Conservation (phyloP, 2,329 filamentous ascomycete species). For the Diaporthe vexans region DNA sequence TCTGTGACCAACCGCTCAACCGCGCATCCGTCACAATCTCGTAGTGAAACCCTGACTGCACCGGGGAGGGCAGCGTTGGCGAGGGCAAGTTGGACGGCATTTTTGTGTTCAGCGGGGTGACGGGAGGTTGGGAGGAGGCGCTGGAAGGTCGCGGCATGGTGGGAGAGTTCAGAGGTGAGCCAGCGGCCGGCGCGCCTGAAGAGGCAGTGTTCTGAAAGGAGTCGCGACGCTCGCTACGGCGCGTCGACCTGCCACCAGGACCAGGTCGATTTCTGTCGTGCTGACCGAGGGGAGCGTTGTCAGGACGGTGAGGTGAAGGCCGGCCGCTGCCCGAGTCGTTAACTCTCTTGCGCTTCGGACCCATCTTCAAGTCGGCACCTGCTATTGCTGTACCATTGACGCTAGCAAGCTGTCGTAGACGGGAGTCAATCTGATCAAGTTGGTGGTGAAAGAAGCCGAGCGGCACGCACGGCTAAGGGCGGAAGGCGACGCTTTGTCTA, state of each 20-base stretch:
- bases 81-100: conserved; percentile 46
- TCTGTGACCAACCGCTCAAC: conserved; percentile 76
- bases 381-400: conserved; percentile 38
- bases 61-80: conserved; percentile 50
- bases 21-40: conserved; percentile 80
- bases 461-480: background rate
- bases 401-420: background rate
- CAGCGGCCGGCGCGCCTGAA: conserved; percentile 27
- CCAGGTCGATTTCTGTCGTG: conserved; percentile 68
- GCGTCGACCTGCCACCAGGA: conserved; percentile 61
- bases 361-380: conserved; percentile 57
- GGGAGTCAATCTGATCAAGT: background rate
- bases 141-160: conserved; percentile 53
- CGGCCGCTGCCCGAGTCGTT: conserved; percentile 63
- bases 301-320: conserved; percentile 74
- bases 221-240: conserved; percentile 66
- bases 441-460: conserved; percentile 2
- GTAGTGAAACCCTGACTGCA: conserved; percentile 74
- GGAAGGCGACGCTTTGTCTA: conserved; percentile 35
- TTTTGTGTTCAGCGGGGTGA: conserved; percentile 37
- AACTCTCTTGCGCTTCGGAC: conserved; percentile 72
- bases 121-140: conserved; percentile 53
- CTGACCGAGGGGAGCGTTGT: conserved; percentile 67
- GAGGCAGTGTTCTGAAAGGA: conserved; percentile 56
- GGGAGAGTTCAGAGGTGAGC: conserved; percentile 48